Evolutionary conservation across 805 yeast species (phyloP).

Genomic region (Yarrowia sp.): DNA sequence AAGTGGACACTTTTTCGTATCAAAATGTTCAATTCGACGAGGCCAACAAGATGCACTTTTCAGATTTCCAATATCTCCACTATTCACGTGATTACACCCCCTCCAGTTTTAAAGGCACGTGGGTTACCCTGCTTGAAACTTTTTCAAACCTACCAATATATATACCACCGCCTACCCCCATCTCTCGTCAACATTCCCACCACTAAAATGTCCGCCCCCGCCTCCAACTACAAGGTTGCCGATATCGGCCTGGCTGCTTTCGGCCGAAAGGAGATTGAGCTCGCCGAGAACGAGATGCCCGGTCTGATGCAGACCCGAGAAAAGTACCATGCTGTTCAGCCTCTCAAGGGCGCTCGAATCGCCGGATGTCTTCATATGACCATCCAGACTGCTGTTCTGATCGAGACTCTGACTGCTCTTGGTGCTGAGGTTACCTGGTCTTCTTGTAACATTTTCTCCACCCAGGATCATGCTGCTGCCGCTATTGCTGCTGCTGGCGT

Average conservation of each 20-base stretch:
- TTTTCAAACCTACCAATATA: constrained; percentile 21
- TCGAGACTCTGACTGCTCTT: constrained; percentile 92
- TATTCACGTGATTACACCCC: neutral
- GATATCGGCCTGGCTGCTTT: constrained; percentile 98
- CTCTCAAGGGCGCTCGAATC: constrained; percentile 96
- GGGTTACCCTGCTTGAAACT: constrained; percentile 25
- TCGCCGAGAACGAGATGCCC: constrained; percentile 99
- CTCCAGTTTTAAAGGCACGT: neutral
- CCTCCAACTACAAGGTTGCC: constrained; percentile 87
- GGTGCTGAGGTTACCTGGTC: constrained; percentile 99
- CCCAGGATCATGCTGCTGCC: constrained; percentile 99
- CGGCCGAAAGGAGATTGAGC: constrained; percentile 98
- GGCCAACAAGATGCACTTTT: too few species aligned
- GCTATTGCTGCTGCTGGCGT: constrained; percentile 99
- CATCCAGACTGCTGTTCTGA: constrained; percentile 97
- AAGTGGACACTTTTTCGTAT: neutral
- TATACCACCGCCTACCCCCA: neutral
- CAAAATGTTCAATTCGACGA: neutral
- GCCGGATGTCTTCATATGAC: constrained; percentile 99
- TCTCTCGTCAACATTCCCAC: neutral
- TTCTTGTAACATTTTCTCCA: constrained; percentile 98
- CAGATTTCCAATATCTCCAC: neutral
- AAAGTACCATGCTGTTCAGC: constrained; percentile 87
- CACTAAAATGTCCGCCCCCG: constrained; percentile 38
- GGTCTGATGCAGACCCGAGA: constrained; percentile 97